phyloP scores from a whole-genome alignment of 257 asterid species.

The Pogostemon cablin region DNA sequence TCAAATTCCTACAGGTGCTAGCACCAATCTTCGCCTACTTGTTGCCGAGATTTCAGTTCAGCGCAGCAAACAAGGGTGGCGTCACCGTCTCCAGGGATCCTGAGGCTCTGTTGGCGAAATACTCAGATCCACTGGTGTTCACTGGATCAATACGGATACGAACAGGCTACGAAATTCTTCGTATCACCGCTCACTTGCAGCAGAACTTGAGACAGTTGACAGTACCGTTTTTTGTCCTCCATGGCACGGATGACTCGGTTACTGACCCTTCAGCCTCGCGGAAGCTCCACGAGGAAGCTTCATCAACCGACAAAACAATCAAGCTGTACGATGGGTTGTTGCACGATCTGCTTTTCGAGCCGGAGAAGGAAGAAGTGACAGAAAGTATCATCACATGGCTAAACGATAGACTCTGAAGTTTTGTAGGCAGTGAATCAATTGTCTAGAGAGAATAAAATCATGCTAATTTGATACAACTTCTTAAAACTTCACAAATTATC shows the following conservation, averaged over 20 bases:
- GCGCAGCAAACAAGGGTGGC: slow-evolving; percentile 81
- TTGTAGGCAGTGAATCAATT: neutral
- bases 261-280: slow-evolving; percentile 76
- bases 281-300: slow-evolving; percentile 66
- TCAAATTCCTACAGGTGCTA: slow-evolving; percentile 46
- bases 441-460: slow-evolving; percentile 3
- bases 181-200: slow-evolving; percentile 60
- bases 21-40: slow-evolving; percentile 72
- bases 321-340: slow-evolving; percentile 64
- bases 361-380: slow-evolving; percentile 64
- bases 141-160: slow-evolving; percentile 79
- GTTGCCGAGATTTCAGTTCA: slow-evolving; percentile 72
- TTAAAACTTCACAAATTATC: neutral
- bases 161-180: slow-evolving; percentile 81
- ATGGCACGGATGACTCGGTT: slow-evolving; percentile 69
- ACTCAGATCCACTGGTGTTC: slow-evolving; percentile 84
- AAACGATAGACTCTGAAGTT: slow-evolving; percentile 46
- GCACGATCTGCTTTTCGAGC: slow-evolving; percentile 86
- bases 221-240: slow-evolving; percentile 76
- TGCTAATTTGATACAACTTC: neutral
- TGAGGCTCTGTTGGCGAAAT: slow-evolving; percentile 68
- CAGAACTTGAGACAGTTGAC: slow-evolving; percentile 55
- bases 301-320: slow-evolving; percentile 70
- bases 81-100: slow-evolving; percentile 65
- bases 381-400: slow-evolving; percentile 63